Percentiles rank a stretch among this genome's conserved stretches.
These are phyloP conservation scores for Macrophomina phaseolina DNA, from an alignment of 2,329 filamentous ascomycete species.

Conservation along the genomic window DNA sequence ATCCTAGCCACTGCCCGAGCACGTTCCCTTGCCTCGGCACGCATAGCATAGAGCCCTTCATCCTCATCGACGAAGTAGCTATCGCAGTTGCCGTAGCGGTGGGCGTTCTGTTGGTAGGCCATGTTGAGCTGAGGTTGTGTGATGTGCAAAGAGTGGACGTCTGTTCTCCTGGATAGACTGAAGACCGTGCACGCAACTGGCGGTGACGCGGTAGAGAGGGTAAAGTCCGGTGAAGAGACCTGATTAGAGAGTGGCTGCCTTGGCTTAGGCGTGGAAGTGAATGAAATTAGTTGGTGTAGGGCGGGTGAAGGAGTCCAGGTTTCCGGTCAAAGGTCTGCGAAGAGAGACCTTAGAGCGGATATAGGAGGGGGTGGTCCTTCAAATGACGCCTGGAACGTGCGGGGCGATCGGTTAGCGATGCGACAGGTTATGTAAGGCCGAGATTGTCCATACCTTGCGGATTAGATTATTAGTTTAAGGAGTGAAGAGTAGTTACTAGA, in stretches of 20 bases:
- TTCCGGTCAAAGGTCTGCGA: slow-evolving; percentile 31
- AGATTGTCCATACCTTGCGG: slow-evolving; percentile 51
- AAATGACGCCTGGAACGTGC: slow-evolving; percentile 28
- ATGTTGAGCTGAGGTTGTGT: slow-evolving; percentile 52
- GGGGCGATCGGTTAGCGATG: slow-evolving; percentile 27
- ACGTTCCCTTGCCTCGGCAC: slow-evolving; percentile 74
- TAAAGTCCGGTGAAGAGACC: slow-evolving; percentile 45
- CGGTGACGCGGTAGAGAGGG: slow-evolving; percentile 46
- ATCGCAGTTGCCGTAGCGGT: slow-evolving; percentile 68
- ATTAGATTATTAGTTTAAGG: slow-evolving; percentile 55
- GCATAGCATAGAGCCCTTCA: slow-evolving; percentile 58
- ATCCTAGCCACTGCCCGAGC: slow-evolving; percentile 79
- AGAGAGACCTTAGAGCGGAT: slow-evolving; percentile 41
- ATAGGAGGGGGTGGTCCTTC: slow-evolving; percentile 30
- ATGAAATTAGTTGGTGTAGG: slow-evolving; percentile 62
- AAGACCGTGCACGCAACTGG: slow-evolving; percentile 10
- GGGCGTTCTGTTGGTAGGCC: slow-evolving; percentile 59
- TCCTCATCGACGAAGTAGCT: slow-evolving; percentile 71
- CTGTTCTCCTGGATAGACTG: slow-evolving; percentile 48
- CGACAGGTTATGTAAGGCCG: slow-evolving; percentile 33
- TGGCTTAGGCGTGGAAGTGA: slow-evolving; percentile 56
- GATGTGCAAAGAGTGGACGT: slow-evolving; percentile 52
- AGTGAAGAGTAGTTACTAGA: slow-evolving; percentile 43
- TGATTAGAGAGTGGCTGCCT: slow-evolving; percentile 59
- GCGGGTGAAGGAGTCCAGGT: slow-evolving; percentile 28